Evolutionary conservation across 2,329 filamentous ascomycete species (phyloP).

Genomic region (Xylariaceae sp.): DNA sequence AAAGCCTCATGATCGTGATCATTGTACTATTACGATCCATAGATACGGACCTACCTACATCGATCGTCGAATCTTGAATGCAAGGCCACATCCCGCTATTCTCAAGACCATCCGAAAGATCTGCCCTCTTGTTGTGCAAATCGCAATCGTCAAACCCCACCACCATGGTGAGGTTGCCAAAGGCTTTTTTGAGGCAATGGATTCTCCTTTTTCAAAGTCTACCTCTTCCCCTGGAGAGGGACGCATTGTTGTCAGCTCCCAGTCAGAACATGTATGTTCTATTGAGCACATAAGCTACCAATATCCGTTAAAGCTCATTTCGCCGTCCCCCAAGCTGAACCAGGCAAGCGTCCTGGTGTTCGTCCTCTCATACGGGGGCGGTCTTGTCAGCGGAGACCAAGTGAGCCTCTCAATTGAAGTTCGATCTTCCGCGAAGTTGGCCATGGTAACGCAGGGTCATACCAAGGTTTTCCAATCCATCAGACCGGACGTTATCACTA

Average conservation of each 20-base stretch:
- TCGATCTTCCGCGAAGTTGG: slow-evolving; percentile 58
- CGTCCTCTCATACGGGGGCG: slow-evolving; percentile 88
- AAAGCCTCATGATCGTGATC: too few species aligned
- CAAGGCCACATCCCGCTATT: not conserved
- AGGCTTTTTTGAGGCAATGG: slow-evolving; percentile 8
- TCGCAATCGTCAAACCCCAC: not conserved
- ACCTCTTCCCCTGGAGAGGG: slow-evolving; percentile 73
- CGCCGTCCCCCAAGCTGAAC: slow-evolving; percentile 61
- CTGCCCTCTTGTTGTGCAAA: not conserved
- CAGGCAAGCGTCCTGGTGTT: slow-evolving; percentile 74
- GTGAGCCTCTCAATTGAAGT: slow-evolving; percentile 69
- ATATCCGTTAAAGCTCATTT: slow-evolving; percentile 91
- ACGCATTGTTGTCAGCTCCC: slow-evolving; percentile 63
- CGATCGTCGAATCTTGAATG: not conserved
- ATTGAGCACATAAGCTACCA: slow-evolving; percentile 76
- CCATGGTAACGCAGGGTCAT: slow-evolving; percentile 67
- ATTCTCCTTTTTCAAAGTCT: slow-evolving; percentile 70
- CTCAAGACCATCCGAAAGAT: not conserved
- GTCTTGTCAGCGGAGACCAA: slow-evolving; percentile 80
- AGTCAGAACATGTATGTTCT: slow-evolving; percentile 66
- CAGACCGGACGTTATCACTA: slow-evolving; percentile 48
- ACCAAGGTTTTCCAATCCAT: slow-evolving; percentile 92
- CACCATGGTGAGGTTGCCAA: slow-evolving; percentile 11
- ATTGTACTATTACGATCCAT: too few species aligned
- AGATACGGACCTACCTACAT: too few species aligned